Evolutionary conservation across 257 asterid genomes (phyloP).

Genomic region (Marsdenia floribunda): DNA sequence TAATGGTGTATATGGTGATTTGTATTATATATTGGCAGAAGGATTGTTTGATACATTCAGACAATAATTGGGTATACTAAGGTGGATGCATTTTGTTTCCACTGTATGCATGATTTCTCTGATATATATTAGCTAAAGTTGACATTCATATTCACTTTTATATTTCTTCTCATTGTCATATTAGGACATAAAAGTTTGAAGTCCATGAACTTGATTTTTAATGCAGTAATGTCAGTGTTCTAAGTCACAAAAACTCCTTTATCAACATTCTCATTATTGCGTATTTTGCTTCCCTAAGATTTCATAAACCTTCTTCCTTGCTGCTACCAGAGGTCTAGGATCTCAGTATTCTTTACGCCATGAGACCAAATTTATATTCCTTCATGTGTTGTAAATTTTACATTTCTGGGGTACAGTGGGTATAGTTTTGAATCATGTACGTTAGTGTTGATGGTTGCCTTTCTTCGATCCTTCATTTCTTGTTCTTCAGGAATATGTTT

Average conservation of each 20-base stretch:
- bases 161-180: not conserved
- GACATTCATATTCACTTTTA: not conserved
- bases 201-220: not conserved
- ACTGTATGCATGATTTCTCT: not conserved
- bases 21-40: no score
- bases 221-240: not conserved
- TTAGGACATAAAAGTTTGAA: not conserved
- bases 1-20: not conserved
- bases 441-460: not conserved
- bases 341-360: not conserved
- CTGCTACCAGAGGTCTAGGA: not conserved
- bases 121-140: not conserved
- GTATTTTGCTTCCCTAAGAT: not conserved
- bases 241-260: not conserved
- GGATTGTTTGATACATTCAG: not conserved
- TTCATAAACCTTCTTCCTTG: not conserved
- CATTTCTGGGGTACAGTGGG: not conserved
- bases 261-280: not conserved
- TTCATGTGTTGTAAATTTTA: not conserved
- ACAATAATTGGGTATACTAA: not conserved
- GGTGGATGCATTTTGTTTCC: not conserved
- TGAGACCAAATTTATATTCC: not conserved
- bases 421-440: not conserved
- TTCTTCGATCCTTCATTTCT: not conserved
- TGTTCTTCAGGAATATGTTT: not conserved